A percentile compares a stretch with the other conserved stretches of the same genome.
Evolutionary conservation across 2,329 filamentous ascomycete species (phyloP).

Genomic region (Trichophaea hybrida): DNA sequence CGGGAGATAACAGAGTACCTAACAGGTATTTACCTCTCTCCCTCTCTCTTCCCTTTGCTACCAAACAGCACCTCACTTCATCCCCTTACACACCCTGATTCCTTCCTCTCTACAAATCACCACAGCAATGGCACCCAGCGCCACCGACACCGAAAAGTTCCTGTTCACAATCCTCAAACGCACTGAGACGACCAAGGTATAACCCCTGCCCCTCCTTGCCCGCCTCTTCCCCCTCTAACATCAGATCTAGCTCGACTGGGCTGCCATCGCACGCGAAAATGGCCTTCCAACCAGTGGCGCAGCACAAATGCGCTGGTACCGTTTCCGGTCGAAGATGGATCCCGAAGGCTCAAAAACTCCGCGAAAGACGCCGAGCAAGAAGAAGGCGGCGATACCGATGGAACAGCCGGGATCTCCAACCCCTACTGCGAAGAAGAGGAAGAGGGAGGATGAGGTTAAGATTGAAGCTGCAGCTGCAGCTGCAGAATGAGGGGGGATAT

Average conservation of each 20-base stretch:
- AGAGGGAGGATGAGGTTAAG: not conserved
- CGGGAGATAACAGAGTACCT: too few species aligned
- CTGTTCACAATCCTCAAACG: not conserved
- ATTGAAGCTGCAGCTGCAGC: too few species aligned
- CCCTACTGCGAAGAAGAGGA: not conserved
- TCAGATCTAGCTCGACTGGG: not conserved
- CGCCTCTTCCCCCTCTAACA: not conserved
- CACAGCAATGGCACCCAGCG: not conserved
- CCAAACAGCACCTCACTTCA: not conserved
- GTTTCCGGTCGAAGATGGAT: not conserved
- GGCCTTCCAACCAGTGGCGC: not conserved
- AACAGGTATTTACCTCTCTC: not conserved
- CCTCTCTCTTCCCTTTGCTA: not conserved
- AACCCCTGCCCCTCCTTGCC: not conserved
- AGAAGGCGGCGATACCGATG: not conserved
- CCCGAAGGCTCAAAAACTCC: not conserved
- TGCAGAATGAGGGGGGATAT: too few species aligned
- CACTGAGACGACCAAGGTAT: not conserved
- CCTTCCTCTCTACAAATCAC: not conserved
- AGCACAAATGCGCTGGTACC: not conserved
- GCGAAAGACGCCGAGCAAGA: not conserved
- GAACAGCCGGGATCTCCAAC: not conserved
- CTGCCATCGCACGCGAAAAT: not conserved
- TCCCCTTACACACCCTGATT: not conserved
- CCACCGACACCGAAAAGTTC: not conserved